These are phyloP conservation scores for Backusella australiensis DNA, from an alignment of 192 early-diverging fungal species.

Conservation along the genomic window DNA sequence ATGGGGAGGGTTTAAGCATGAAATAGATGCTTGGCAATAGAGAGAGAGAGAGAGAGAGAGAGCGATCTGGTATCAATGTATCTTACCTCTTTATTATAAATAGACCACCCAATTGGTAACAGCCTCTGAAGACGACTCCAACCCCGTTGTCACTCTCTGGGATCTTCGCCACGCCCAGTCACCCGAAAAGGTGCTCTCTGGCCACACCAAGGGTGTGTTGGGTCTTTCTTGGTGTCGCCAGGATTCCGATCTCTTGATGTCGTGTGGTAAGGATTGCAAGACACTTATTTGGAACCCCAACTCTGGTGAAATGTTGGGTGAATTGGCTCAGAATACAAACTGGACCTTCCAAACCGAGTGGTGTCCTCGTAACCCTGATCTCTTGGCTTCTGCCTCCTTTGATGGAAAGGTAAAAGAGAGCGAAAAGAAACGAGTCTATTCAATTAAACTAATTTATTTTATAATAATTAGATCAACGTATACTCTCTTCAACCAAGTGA, in stretches of 20 bases:
- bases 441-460: no score
- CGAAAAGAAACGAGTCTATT: neutral
- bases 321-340: slow-evolving; percentile 81
- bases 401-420: slow-evolving; percentile 71
- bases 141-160: slow-evolving; percentile 89
- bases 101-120: slow-evolving; percentile 93
- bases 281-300: slow-evolving; percentile 93
- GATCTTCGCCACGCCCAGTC: slow-evolving; percentile 95
- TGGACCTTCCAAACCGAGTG: slow-evolving; percentile 98
- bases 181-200: slow-evolving; percentile 79
- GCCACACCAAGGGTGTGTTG: slow-evolving; percentile 90
- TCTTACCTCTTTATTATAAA: neutral
- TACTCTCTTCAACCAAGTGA: slow-evolving; percentile 69
- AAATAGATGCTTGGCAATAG: no score
- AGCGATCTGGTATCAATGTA: no score
- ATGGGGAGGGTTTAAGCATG: no score
- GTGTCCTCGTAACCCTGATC: slow-evolving; percentile 93
- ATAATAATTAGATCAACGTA: slow-evolving; percentile 58
- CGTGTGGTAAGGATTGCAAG: slow-evolving; percentile 93
- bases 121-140: slow-evolving; percentile 88
- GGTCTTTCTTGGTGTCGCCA: slow-evolving; percentile 94
- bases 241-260: slow-evolving; percentile 90
- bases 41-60: no score
- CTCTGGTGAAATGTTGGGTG: slow-evolving; percentile 81
- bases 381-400: slow-evolving; percentile 84